Percentiles rank a stretch among this genome's conserved stretches.
Evolutionary conservation across 1,139 yeast genomes (phyloP).

Genomic region (Yamadazyma trypodendri): DNA sequence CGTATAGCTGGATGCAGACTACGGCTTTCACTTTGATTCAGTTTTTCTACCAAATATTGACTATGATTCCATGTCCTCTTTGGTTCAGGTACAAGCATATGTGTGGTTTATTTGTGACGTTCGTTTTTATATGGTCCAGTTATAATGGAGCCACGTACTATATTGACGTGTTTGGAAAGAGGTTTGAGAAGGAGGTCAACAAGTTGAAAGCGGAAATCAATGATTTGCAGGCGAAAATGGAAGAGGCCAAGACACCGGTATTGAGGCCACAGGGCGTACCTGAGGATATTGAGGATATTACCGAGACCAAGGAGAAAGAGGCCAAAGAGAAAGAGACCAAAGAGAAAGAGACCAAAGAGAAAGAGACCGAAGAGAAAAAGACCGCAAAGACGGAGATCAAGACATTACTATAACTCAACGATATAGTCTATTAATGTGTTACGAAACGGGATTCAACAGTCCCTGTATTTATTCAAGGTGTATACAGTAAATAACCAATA

Average conservation of each 20-base stretch:
- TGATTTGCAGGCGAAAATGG: conserved; percentile 54
- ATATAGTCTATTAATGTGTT: neutral
- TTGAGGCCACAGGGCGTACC: conserved; percentile 14
- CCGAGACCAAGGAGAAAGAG: too few species aligned
- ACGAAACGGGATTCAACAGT: neutral
- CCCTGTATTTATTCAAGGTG: neutral
- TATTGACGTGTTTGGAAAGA: conserved; percentile 84
- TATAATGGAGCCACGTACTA: conserved; percentile 95
- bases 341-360: too few species aligned
- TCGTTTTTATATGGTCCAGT: conserved; percentile 75
- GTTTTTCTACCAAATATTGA: conserved; percentile 79
- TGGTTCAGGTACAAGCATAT: conserved; percentile 73
- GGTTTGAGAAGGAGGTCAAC: conserved; percentile 79
- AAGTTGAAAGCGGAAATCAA: conserved; percentile 69
- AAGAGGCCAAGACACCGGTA: conserved; percentile 32
- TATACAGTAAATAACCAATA: too few species aligned
- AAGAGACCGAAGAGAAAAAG: too few species aligned
- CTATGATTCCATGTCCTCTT: conserved; percentile 87
- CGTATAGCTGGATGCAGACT: conserved; percentile 79
- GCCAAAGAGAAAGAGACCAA: neutral
- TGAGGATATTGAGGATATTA: too few species aligned
- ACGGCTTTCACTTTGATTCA: conserved; percentile 84
- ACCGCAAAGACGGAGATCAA: neutral
- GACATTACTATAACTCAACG: neutral
- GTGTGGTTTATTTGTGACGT: conserved; percentile 65